Evolutionary conservation across 352 stramenopile genomes (phyloP).

Genomic region (Pythium phragmitis): DNA sequence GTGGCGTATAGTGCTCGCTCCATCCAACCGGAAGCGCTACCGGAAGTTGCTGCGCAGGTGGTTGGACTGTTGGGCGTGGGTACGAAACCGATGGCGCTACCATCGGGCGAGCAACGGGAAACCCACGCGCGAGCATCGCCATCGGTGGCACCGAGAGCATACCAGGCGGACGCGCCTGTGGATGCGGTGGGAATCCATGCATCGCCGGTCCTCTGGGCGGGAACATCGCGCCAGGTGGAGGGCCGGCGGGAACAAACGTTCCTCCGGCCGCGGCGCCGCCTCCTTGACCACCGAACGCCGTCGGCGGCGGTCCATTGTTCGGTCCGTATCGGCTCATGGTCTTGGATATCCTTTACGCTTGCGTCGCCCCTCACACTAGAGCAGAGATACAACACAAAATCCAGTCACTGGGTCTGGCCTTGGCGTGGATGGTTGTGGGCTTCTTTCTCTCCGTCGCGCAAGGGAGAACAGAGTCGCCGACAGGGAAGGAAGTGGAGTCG

Average conservation of each 20-base stretch:
- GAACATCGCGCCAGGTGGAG: constrained; percentile 12
- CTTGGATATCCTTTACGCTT: constrained; percentile 1
- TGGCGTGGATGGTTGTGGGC: not conserved
- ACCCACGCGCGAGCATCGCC: constrained; percentile 28
- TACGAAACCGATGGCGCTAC: not conserved
- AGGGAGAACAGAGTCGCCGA: not conserved
- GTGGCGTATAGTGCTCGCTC: constrained; percentile 57
- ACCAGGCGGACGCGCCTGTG: constrained; percentile 4
- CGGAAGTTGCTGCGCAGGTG: constrained; percentile 26
- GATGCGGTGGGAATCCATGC: constrained; percentile 19
- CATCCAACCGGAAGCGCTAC: constrained; percentile 53
- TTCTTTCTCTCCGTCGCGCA: not conserved
- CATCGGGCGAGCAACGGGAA: constrained; percentile 3
- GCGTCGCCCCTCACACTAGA: constrained; percentile 17
- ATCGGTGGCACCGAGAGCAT: constrained; percentile 15
- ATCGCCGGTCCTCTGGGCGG: constrained; percentile 17
- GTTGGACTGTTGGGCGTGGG: not conserved
- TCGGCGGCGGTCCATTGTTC: not conserved
- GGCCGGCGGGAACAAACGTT: constrained; percentile 4
- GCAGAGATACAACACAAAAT: constrained; percentile 24
- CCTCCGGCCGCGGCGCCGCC: constrained; percentile 1
- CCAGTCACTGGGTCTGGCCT: constrained; percentile 24
- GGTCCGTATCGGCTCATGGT: constrained; percentile 18
- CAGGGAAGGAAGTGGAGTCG: constrained; percentile 1
- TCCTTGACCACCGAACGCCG: constrained; percentile 5